Evolutionary conservation across 768 basidiomycete genomes (phyloP).

Genomic region (Kwoniella dejecticola): DNA sequence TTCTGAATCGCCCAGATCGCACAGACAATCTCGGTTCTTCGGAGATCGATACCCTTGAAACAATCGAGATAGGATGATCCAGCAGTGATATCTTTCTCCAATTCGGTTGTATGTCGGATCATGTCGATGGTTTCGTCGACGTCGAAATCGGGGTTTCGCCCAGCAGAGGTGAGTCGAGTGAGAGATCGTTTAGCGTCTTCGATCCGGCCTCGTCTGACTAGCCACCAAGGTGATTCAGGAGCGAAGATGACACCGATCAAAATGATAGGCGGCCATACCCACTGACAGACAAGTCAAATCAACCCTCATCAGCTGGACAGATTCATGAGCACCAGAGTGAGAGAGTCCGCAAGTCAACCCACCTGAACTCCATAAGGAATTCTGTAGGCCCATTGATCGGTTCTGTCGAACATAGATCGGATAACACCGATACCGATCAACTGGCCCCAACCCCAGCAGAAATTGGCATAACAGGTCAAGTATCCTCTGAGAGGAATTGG

Average conservation of each 20-base stretch:
- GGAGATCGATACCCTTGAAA: slow-evolving; percentile 55
- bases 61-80: slow-evolving; percentile 57
- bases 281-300: slow-evolving; percentile 27
- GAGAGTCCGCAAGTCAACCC: too few species aligned
- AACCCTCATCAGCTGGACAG: too few species aligned
- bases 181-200: slow-evolving; percentile 45
- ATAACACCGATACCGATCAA: slow-evolving; percentile 52
- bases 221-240: slow-evolving; percentile 54
- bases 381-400: slow-evolving; percentile 42
- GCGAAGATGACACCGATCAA: slow-evolving; percentile 45
- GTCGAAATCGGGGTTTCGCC: slow-evolving; percentile 46
- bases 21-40: slow-evolving; percentile 60
- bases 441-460: slow-evolving; percentile 56
- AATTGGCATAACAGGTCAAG: slow-evolving; percentile 53
- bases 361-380: slow-evolving; percentile 33
- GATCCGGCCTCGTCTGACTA: slow-evolving; percentile 44
- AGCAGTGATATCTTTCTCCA: slow-evolving; percentile 52
- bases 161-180: slow-evolving; percentile 32
- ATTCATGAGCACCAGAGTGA: too few species aligned
- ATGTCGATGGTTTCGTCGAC: slow-evolving; percentile 54
- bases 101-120: slow-evolving; percentile 56
- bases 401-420: slow-evolving; percentile 40
- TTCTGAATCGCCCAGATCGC: slow-evolving; percentile 51
- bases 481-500: slow-evolving; percentile 53
- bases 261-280: slow-evolving; percentile 48